A percentile compares a stretch with the other conserved stretches of the same genome.
phyloP scores from a whole-genome alignment of 345 rosid species.

The Eucalyptus decipiens region DNA sequence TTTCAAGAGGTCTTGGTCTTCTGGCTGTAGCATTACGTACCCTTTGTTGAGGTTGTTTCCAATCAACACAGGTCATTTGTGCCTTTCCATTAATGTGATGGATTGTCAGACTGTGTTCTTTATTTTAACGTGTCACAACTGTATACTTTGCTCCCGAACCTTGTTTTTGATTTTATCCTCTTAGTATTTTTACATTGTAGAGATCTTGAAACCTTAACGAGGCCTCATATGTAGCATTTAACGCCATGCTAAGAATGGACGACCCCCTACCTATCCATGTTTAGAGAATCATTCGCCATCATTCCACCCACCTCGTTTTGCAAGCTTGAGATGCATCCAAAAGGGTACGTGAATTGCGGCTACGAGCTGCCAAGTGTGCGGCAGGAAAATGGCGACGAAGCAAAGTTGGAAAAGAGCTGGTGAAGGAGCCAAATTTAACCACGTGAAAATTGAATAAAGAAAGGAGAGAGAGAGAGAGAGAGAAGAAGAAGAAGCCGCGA shows the following conservation, averaged over 20 bases:
- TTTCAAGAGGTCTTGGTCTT: neutral
- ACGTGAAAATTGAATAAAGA: neutral
- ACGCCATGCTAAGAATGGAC: too few species aligned
- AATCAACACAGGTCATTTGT: too few species aligned
- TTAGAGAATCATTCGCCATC: neutral
- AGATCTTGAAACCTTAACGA: too few species aligned
- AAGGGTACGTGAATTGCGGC: neutral
- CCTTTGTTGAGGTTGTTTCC: too few species aligned
- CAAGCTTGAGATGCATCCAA: neutral
- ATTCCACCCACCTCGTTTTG: neutral
- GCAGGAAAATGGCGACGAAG: neutral
- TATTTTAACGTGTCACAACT: too few species aligned
- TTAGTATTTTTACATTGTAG: too few species aligned
- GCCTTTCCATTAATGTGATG: too few species aligned
- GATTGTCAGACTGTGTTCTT: accelerated
- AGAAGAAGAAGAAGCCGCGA: neutral
- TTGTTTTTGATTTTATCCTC: too few species aligned
- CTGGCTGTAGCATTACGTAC: neutral
- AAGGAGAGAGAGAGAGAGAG: neutral
- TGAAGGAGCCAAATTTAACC: neutral
- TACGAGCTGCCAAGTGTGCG: neutral
- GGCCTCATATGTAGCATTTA: too few species aligned
- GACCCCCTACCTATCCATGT: neutral
- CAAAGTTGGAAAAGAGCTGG: neutral
- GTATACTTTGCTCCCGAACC: accelerated